These are phyloP conservation scores for Dissoconium aciculare DNA, from an alignment of 2,329 filamentous ascomycete genomes.

Conservation along the genomic window DNA sequence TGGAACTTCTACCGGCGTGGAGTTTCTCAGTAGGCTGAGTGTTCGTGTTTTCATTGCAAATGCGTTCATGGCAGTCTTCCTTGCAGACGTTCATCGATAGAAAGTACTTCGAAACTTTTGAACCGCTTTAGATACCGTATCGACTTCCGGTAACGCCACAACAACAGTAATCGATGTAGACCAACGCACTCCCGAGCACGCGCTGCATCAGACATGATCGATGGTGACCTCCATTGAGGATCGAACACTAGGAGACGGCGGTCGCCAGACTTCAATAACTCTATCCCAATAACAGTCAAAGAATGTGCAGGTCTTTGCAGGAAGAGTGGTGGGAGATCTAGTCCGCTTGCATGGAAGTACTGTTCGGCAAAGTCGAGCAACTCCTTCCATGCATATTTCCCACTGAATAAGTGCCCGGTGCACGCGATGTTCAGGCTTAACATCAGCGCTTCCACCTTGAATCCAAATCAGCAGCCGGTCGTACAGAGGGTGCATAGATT, in stretches of 20 bases:
- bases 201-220: constrained; percentile 41
- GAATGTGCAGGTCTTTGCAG: constrained; percentile 84
- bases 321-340: constrained; percentile 56
- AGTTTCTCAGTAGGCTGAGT: too few species aligned
- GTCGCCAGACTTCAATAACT: constrained; percentile 49
- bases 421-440: constrained; percentile 46
- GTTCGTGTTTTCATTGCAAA: too few species aligned
- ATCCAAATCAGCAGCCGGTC: background rate
- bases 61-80: too few species aligned
- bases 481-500: background rate
- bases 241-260: constrained; percentile 72
- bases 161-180: constrained; percentile 9
- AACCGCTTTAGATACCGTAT: constrained; percentile 53
- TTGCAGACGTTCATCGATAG: too few species aligned
- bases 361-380: constrained; percentile 51
- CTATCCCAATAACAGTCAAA: constrained; percentile 73
- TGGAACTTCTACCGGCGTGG: too few species aligned
- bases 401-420: constrained; percentile 37
- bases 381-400: constrained; percentile 36
- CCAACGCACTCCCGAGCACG: constrained; percentile 31
- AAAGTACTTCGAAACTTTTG: constrained; percentile 68
- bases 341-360: constrained; percentile 57
- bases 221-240: constrained; percentile 60
- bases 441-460: constrained; percentile 56
- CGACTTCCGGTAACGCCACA: constrained; percentile 60